Evolutionary conservation across 805 yeast genomes (phyloP).

Genomic region (Wickerhamomyces kurtzmanii): DNA sequence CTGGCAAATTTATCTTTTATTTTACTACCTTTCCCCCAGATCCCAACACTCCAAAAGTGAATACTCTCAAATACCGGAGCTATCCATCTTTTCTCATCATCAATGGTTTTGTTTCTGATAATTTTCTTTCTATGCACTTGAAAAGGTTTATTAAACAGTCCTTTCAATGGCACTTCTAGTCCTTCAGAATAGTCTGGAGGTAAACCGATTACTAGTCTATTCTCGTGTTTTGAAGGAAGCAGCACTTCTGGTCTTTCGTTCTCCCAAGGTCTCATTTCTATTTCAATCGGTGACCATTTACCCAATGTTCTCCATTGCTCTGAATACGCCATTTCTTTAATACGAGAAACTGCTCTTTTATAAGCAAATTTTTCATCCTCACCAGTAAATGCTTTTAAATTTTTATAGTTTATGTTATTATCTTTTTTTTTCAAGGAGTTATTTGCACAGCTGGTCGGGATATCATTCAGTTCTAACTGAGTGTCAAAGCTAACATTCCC

Average conservation of each 20-base stretch:
- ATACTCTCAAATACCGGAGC: conserved; percentile 32
- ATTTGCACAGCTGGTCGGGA: conserved; percentile 4
- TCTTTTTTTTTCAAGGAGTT: conserved; percentile 6
- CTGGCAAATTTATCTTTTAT: conserved; percentile 45
- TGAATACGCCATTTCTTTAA: conserved; percentile 48
- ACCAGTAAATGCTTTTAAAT: conserved; percentile 54
- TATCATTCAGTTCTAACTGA: conserved; percentile 9
- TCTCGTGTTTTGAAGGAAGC: conserved; percentile 12
- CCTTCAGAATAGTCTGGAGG: conserved; percentile 5
- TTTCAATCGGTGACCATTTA: conserved; percentile 48
- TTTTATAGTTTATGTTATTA: conserved; percentile 29
- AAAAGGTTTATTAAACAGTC: background rate
- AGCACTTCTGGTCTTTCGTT: conserved; percentile 5
- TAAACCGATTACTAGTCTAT: conserved; percentile 16
- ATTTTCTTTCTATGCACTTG: background rate
- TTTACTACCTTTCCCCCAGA: conserved; percentile 43
- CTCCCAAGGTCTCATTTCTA: conserved; percentile 52
- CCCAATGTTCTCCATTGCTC: conserved; percentile 37
- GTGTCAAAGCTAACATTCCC: conserved; percentile 22
- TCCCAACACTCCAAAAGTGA: conserved; percentile 65
- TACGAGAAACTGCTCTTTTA: conserved; percentile 58
- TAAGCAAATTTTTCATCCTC: conserved; percentile 72
- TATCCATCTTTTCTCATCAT: conserved; percentile 1
- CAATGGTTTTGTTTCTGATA: background rate
- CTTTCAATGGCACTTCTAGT: conserved; percentile 2